Conservation (phyloP, 1,139 yeast species). For the Arxiozyma slooffiae region DNA sequence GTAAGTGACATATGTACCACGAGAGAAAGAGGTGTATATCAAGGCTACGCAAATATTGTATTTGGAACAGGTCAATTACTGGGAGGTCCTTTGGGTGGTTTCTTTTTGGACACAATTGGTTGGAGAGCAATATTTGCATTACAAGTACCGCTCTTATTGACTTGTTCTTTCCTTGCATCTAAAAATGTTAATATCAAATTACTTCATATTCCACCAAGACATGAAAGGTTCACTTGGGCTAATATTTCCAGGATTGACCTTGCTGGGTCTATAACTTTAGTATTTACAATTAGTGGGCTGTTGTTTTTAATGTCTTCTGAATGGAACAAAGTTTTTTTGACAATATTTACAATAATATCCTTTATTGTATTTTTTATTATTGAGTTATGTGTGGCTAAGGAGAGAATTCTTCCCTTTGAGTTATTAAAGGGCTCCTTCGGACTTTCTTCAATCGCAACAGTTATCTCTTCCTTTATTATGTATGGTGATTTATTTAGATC, state of each 20-base stretch:
- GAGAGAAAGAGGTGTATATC: slow-evolving; percentile 40
- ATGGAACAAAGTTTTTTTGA: slow-evolving; percentile 14
- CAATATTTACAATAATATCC: slow-evolving; percentile 13
- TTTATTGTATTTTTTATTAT: slow-evolving; percentile 20
- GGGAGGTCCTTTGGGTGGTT: slow-evolving; percentile 69
- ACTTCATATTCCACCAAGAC: slow-evolving; percentile 30
- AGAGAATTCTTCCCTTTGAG: slow-evolving; percentile 28
- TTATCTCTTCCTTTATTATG: slow-evolving; percentile 25
- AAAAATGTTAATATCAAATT: slow-evolving; percentile 25
- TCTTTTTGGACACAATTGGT: slow-evolving; percentile 60
- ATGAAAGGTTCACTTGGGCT: slow-evolving; percentile 33
- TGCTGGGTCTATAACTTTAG: slow-evolving; percentile 58
- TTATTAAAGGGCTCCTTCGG: slow-evolving; percentile 26
- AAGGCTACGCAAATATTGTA: slow-evolving; percentile 51
- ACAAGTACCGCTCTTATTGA: slow-evolving; percentile 55
- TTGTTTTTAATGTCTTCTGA: slow-evolving; percentile 35
- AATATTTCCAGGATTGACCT: slow-evolving; percentile 60
- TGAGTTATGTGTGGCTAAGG: slow-evolving; percentile 25
- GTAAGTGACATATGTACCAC: slow-evolving; percentile 43
- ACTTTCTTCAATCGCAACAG: slow-evolving; percentile 22
- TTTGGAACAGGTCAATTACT: slow-evolving; percentile 59
- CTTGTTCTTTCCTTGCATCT: slow-evolving; percentile 32
- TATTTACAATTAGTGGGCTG: slow-evolving; percentile 42
- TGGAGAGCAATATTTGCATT: slow-evolving; percentile 62
- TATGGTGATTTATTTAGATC: slow-evolving; percentile 39